A percentile compares a stretch with the other conserved stretches of the same genome.
Evolutionary conservation across 352 stramenopile species (phyloP).

Genomic region (Phytophthora pluvialis): DNA sequence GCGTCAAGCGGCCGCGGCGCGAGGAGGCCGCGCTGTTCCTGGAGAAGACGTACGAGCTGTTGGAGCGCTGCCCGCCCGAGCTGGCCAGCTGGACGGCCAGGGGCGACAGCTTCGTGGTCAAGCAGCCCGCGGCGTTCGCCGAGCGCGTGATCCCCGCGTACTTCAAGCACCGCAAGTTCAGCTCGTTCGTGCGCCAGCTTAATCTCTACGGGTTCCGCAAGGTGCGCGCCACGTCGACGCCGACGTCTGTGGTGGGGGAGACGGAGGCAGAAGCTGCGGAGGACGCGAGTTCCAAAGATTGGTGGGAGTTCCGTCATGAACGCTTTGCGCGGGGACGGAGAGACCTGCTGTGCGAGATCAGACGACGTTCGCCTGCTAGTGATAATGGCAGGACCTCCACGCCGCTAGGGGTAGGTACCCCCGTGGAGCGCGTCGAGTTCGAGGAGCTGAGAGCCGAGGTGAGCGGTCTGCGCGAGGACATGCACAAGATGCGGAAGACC

Average conservation of each 20-base stretch:
- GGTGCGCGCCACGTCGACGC: constrained; percentile 40
- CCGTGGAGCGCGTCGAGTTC: constrained; percentile 73
- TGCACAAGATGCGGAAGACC: constrained; percentile 72
- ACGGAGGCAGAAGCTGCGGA: constrained; percentile 21
- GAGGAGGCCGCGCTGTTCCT: constrained; percentile 81
- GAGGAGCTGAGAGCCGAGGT: constrained; percentile 74
- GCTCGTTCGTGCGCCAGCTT: constrained; percentile 92
- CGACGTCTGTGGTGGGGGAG: constrained; percentile 4
- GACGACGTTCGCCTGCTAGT: constrained; percentile 50
- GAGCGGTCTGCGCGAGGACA: constrained; percentile 57
- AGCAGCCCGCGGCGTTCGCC: constrained; percentile 85
- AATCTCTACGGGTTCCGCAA: constrained; percentile 94
- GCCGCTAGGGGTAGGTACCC: constrained; percentile 24
- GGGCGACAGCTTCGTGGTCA: constrained; percentile 91
- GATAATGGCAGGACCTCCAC: constrained; percentile 24
- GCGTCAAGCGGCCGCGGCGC: constrained; percentile 42
- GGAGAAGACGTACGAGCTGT: constrained; percentile 92
- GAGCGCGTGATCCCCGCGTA: constrained; percentile 89
- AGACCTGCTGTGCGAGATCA: constrained; percentile 82
- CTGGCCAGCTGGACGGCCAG: constrained; percentile 78
- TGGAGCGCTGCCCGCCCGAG: constrained; percentile 77
- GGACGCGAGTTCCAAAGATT: constrained; percentile 64
- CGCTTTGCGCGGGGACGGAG: constrained; percentile 77
- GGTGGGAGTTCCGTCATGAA: constrained; percentile 90
- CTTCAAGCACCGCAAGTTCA: constrained; percentile 95